Conservation (phyloP, 2,329 filamentous ascomycete genomes). For the Claviceps sp. region DNA sequence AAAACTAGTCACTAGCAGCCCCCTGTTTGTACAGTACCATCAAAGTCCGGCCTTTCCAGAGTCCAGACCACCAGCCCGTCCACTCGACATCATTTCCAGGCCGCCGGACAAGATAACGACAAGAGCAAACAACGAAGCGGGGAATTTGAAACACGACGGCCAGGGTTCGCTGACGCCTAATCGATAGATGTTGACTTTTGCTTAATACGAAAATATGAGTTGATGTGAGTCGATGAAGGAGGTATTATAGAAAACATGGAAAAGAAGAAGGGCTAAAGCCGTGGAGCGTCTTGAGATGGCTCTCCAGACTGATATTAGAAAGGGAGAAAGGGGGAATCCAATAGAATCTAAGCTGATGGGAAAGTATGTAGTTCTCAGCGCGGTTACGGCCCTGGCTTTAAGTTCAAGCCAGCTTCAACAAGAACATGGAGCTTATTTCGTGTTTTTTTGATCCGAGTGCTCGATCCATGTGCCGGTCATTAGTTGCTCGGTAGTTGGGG, state of each 20-base stretch:
- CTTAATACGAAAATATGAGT: conserved; percentile 5
- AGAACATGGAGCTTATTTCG: not conserved
- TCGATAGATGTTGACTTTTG: conserved; percentile 5
- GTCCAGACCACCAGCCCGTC: no score
- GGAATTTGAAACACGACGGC: conserved; percentile 4
- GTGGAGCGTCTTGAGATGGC: conserved; percentile 2
- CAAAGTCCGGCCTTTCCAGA: no score
- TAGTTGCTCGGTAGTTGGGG: conserved; percentile 11
- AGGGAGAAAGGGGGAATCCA: not conserved
- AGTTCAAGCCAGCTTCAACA: not conserved
- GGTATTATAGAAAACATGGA: not conserved
- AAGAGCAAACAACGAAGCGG: conserved; percentile 1
- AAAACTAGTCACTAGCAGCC: no score
- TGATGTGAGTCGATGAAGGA: not conserved
- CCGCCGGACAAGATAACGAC: not conserved
- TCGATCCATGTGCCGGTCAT: not conserved
- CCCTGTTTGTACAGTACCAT: no score
- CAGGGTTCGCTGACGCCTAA: not conserved
- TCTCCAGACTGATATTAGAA: not conserved
- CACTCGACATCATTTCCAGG: no score
- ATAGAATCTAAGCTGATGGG: not conserved
- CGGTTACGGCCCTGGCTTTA: not conserved
- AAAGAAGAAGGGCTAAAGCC: conserved; percentile 4
- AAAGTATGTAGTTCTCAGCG: conserved; percentile 2
- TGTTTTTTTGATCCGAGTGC: not conserved